Conservation (phyloP, 1,139 yeast species). For the Blastobotrys elegans region DNA sequence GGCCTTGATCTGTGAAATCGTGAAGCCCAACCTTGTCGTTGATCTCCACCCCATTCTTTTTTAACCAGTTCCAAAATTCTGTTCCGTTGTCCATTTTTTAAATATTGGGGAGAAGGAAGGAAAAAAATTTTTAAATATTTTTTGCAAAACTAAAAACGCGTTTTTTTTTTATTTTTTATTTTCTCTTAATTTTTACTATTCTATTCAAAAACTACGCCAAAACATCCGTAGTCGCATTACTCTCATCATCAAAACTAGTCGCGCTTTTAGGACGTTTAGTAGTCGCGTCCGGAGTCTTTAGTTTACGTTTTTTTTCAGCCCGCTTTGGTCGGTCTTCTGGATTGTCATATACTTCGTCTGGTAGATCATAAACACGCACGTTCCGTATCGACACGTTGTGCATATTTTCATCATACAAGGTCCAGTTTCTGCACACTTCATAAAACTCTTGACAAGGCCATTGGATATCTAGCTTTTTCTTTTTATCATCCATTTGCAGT, state of each 20-base stretch:
- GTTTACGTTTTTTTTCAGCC: constrained; percentile 42
- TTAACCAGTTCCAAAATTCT: constrained; percentile 51
- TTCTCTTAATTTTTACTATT: neutral
- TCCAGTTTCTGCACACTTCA: constrained; percentile 71
- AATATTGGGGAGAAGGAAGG: neutral
- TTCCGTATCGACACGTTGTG: constrained; percentile 62
- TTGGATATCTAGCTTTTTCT: constrained; percentile 70
- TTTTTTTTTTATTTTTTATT: neutral
- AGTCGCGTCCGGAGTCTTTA: constrained; percentile 31
- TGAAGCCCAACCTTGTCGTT: constrained; percentile 53
- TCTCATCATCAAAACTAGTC: neutral
- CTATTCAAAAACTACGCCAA: neutral
- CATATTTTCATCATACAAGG: constrained; percentile 55
- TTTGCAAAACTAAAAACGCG: neutral
- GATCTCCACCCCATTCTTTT: constrained; percentile 41
- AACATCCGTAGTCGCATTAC: neutral
- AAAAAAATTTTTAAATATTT: neutral
- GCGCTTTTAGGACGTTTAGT: constrained; percentile 9
- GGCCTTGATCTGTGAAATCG: constrained; percentile 53
- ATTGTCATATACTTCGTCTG: constrained; percentile 76
- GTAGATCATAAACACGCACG: constrained; percentile 73
- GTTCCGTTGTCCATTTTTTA: constrained; percentile 8
- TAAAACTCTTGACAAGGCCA: constrained; percentile 88
- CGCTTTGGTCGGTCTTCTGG: constrained; percentile 70
- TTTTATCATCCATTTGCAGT: constrained; percentile 46